Percentiles rank a stretch among this genome's conserved stretches.
Evolutionary conservation across 164 flowering plant species (phyloP).

Genomic region (Chloranthus sessilifolius): DNA sequence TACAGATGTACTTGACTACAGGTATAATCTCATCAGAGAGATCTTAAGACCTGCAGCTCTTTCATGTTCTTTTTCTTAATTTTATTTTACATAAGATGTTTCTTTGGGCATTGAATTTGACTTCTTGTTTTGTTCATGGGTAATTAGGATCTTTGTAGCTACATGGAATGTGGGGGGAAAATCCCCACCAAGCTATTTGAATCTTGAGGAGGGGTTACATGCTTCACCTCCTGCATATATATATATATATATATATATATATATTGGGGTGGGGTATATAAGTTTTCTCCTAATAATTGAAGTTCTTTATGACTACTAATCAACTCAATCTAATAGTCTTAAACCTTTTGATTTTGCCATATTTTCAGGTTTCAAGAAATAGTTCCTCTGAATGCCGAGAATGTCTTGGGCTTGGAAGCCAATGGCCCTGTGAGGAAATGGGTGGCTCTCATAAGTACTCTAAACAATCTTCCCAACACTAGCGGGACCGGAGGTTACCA

Average conservation of each 20-base stretch:
- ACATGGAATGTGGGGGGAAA: constrained; percentile 99
- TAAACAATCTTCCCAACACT: constrained; percentile 74
- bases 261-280: constrained; percentile 87
- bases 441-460: constrained; percentile 71
- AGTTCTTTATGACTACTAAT: background rate
- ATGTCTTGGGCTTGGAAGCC: constrained; percentile 92
- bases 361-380: constrained; percentile 86
- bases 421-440: constrained; percentile 88
- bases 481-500: constrained; percentile 41
- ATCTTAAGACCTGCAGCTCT: background rate
- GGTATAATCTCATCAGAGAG: constrained; percentile 33
- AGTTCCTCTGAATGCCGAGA: constrained; percentile 95
- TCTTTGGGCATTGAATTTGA: constrained; percentile 3
- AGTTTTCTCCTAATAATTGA: background rate
- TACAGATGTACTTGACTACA: constrained; percentile 72
- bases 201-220: constrained; percentile 95
- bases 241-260: too few species aligned
- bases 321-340: background rate
- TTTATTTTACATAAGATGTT: constrained; percentile 1
- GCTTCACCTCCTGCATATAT: constrained; percentile 95
- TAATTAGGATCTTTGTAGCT: constrained; percentile 75
- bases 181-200: constrained; percentile 79
- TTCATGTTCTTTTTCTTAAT: constrained; percentile 2
- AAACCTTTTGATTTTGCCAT: background rate
- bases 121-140: constrained; percentile 4